phyloP scores from a whole-genome alignment of 208 protist species.

The Zelonia costaricensis region DNA sequence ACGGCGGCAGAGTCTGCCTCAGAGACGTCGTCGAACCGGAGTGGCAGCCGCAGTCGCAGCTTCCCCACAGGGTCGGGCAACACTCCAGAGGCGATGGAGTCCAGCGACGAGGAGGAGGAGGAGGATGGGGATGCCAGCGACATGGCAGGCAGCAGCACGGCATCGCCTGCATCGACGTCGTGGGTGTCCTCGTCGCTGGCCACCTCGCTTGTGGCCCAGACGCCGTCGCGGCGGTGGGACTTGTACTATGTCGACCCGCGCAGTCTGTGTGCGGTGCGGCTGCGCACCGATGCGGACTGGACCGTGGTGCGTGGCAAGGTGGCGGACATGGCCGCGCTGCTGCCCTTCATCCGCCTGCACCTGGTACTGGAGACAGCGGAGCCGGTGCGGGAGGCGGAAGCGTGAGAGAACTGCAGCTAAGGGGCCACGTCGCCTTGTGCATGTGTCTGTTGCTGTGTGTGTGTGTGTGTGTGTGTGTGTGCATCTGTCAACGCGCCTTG shows the following conservation, averaged over 20 bases:
- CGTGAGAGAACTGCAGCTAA: too few species aligned
- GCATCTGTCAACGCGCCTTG: too few species aligned
- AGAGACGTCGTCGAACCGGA: background rate
- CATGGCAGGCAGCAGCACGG: background rate
- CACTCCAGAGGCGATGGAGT: background rate
- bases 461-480: too few species aligned
- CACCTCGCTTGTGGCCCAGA: background rate
- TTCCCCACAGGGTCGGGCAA: background rate
- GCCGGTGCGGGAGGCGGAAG: background rate
- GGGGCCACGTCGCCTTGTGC: too few species aligned
- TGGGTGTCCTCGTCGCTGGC: background rate
- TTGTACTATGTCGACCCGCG: constrained; percentile 25
- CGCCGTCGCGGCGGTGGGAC: constrained; percentile 5
- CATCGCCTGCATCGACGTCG: background rate
- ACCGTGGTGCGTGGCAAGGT: constrained; percentile 27
- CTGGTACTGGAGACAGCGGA: constrained; percentile 37
- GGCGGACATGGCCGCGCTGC: constrained; percentile 12
- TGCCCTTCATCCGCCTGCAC: constrained; percentile 54
- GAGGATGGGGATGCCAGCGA: background rate
- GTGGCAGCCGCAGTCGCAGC: background rate
- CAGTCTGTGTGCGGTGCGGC: constrained; percentile 20
- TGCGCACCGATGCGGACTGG: constrained; percentile 49
- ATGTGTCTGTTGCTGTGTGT: too few species aligned
- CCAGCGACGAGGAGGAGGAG: background rate
- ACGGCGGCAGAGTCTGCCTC: background rate